Evolutionary conservation across 169 alveolate species (phyloP).

Genomic region (Plasmodium ovale): DNA sequence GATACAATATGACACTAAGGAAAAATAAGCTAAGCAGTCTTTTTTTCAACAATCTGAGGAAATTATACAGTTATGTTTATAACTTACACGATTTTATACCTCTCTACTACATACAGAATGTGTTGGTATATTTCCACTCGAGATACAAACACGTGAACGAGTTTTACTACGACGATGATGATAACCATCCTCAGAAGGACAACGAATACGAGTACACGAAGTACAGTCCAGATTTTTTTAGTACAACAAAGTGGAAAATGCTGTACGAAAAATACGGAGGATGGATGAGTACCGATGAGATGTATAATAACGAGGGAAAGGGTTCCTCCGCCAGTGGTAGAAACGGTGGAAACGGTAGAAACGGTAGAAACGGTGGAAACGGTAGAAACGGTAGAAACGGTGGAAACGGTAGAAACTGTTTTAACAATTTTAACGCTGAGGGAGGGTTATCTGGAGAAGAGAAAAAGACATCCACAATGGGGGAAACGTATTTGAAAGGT

Average conservation of each 20-base stretch:
- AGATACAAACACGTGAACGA: conserved; percentile 14
- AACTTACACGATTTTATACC: conserved; percentile 55
- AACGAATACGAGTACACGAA: conserved; percentile 41
- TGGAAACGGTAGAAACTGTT: no score
- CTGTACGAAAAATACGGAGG: conserved; percentile 9
- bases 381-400: background rate
- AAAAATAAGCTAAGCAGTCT: conserved; percentile 1
- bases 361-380: background rate
- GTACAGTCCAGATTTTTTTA: conserved; percentile 1
- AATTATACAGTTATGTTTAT: conserved; percentile 46
- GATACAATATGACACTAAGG: conserved; percentile 29
- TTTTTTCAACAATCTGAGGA: conserved; percentile 28
- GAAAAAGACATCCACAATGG: no score
- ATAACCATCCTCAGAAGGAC: background rate
- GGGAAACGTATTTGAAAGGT: no score
- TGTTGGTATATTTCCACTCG: conserved; percentile 13
- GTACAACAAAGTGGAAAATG: conserved; percentile 30
- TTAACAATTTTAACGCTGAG: no score
- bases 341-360: background rate
- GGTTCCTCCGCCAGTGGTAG: background rate
- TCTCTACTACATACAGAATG: conserved; percentile 29
- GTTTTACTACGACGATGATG: conserved; percentile 23
- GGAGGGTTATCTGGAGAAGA: no score
- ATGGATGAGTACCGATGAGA: background rate
- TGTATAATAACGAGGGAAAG: background rate